phyloP scores from a whole-genome alignment of 208 protist genomes.

The Naegleria fowleri region DNA sequence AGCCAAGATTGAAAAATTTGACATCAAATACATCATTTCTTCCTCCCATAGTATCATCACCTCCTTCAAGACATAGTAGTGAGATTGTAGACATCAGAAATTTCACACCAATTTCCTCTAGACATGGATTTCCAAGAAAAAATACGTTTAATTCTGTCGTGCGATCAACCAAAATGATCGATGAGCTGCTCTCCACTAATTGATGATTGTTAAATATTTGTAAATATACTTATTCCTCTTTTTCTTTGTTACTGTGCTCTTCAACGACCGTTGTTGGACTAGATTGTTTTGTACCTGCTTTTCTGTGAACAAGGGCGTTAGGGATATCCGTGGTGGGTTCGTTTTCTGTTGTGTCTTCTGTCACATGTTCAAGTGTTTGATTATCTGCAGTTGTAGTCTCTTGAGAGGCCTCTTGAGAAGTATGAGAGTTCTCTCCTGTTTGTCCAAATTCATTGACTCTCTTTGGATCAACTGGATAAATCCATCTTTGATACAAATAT shows the following conservation, averaged over 20 bases:
- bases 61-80: not conserved
- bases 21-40: not conserved
- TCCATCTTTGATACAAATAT: slow-evolving; percentile 93
- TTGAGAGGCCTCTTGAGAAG: no score
- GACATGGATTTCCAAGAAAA: not conserved
- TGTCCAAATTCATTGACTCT: slow-evolving; percentile 60
- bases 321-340: no score
- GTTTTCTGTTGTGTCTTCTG: no score
- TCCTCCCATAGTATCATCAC: not conserved
- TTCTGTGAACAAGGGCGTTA: no score
- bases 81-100: not conserved
- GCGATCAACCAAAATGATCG: not conserved
- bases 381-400: no score
- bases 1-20: not conserved
- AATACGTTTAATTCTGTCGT: not conserved
- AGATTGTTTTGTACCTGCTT: no score
- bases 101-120: not conserved
- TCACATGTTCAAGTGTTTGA: no score
- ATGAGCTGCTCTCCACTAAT: not conserved
- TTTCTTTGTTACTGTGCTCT: no score
- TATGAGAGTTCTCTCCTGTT: not conserved
- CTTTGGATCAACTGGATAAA: slow-evolving; percentile 90
- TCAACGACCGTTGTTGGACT: no score
- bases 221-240: no score
- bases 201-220: not conserved